These are phyloP conservation scores for Gracilaria caudata DNA, from an alignment of 23 red algal species.

Conservation along the genomic window DNA sequence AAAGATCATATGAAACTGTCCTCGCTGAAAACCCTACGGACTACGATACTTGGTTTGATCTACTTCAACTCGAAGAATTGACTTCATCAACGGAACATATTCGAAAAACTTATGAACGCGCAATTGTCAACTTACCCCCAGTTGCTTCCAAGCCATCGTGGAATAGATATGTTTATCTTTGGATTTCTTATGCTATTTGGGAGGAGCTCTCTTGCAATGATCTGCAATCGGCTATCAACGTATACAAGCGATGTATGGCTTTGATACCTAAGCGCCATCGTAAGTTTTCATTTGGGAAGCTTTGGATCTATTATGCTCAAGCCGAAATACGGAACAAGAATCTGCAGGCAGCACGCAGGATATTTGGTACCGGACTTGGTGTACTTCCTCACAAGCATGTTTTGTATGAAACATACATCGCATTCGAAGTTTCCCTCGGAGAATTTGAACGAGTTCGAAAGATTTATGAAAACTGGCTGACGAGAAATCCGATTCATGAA, in stretches of 20 bases:
- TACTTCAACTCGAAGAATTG: conserved; percentile 64
- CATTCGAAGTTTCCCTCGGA: conserved; percentile 77
- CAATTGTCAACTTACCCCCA: conserved; percentile 49
- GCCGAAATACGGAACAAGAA: conserved; percentile 63
- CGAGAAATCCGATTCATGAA: conserved; percentile 27
- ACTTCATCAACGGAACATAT: conserved; percentile 43
- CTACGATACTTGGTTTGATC: conserved; percentile 88
- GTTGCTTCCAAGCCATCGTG: conserved; percentile 61
- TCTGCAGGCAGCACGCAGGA: conserved; percentile 54
- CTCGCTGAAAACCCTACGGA: conserved; percentile 53
- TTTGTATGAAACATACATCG: conserved; percentile 79
- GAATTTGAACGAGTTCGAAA: conserved; percentile 63
- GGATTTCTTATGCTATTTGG: conserved; percentile 84
- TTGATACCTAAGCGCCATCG: conserved; percentile 61
- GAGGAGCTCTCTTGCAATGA: conserved; percentile 62
- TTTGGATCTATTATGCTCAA: conserved; percentile 77
- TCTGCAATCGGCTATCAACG: conserved; percentile 30
- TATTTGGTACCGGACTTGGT: conserved; percentile 77
- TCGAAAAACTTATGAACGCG: conserved; percentile 60
- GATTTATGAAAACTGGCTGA: conserved; percentile 76
- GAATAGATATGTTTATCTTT: conserved; percentile 86
- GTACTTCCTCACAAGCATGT: conserved; percentile 48
- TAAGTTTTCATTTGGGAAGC: conserved; percentile 67
- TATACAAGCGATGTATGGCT: conserved; percentile 52
- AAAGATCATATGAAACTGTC: conserved; percentile 34